Conservation (phyloP, 2,329 filamentous ascomycete species). For the Xylariaceae sp. region DNA sequence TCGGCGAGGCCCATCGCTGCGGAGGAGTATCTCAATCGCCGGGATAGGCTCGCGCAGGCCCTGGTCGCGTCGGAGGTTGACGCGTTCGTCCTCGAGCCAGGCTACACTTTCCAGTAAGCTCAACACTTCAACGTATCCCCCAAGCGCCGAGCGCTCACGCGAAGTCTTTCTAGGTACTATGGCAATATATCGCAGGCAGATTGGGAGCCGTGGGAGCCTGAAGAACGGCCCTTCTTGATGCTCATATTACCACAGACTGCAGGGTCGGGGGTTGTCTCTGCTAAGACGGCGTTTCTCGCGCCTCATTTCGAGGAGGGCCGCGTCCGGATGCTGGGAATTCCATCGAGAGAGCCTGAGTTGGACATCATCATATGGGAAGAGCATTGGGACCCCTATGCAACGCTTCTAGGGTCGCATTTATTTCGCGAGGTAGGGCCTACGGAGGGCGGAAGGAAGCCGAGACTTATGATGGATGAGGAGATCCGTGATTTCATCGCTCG, state of each 20-base stretch:
- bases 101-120: constrained; percentile 61
- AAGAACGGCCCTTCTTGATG: constrained; percentile 67
- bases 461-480: constrained; percentile 67
- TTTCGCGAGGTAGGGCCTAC: constrained; percentile 31
- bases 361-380: constrained; percentile 64
- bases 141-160: not conserved
- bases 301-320: constrained; percentile 64
- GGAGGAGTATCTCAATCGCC: constrained; percentile 56
- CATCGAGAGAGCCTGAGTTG: constrained; percentile 51
- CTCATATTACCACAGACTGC: constrained; percentile 53
- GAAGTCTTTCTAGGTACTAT: constrained; percentile 48
- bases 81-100: constrained; percentile 65
- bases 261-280: constrained; percentile 45
- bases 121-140: not conserved
- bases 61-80: constrained; percentile 54
- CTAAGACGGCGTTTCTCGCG: constrained; percentile 60
- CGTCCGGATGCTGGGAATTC: constrained; percentile 61
- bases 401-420: constrained; percentile 49
- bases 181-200: constrained; percentile 62
- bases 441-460: constrained; percentile 29
- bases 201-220: constrained; percentile 68
- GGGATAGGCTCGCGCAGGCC: constrained; percentile 59
- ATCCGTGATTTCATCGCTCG: constrained; percentile 65
- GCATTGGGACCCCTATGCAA: constrained; percentile 65
- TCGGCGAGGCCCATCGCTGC: constrained; percentile 49